A percentile compares a stretch with the other conserved stretches of the same genome.
Evolutionary conservation across 495 filamentous ascomycete genomes (phyloP).

Genomic region (Podospora comata): DNA sequence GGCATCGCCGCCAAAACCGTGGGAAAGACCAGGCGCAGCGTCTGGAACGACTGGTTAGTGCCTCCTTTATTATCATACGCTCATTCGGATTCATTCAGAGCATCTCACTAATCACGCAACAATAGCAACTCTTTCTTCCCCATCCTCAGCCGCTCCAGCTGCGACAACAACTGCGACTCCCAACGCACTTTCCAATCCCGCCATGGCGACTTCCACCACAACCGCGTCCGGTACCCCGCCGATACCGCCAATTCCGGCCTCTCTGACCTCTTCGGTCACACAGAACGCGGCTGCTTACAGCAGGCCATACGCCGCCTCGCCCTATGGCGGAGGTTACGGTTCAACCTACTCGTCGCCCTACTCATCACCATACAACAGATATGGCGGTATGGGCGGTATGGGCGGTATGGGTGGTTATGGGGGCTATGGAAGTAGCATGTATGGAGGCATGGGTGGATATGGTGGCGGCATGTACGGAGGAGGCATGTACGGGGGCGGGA

Average conservation of each 20-base stretch:
- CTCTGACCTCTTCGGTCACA: conserved; percentile 73
- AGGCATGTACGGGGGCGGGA: conserved; percentile 59
- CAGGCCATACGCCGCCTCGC: conserved; percentile 35
- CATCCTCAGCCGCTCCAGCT: conserved; percentile 20
- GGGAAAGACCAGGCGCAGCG: conserved; percentile 74
- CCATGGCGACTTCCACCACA: conserved; percentile 22
- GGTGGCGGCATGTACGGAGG: conserved; percentile 64
- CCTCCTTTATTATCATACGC: conserved; percentile 17
- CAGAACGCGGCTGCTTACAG: conserved; percentile 80
- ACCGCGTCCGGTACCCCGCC: conserved; percentile 32
- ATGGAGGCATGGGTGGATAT: conserved; percentile 43
- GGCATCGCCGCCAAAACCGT: conserved; percentile 91
- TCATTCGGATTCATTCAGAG: background rate
- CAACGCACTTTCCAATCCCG: conserved; percentile 44
- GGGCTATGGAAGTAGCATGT: conserved; percentile 45
- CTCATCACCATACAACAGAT: conserved; percentile 45
- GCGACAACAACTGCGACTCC: conserved; percentile 53
- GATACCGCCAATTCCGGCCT: conserved; percentile 73
- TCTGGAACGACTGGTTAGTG: conserved; percentile 51
- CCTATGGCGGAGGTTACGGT: conserved; percentile 56
- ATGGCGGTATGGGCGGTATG: conserved; percentile 16
- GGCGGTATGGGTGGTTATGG: conserved; percentile 46
- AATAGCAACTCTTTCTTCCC: conserved; percentile 41
- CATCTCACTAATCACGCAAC: conserved; percentile 13
- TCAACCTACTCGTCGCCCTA: conserved; percentile 46